phyloP scores from a whole-genome alignment of 2,329 filamentous ascomycete species.

The Remersonia thermophila region DNA sequence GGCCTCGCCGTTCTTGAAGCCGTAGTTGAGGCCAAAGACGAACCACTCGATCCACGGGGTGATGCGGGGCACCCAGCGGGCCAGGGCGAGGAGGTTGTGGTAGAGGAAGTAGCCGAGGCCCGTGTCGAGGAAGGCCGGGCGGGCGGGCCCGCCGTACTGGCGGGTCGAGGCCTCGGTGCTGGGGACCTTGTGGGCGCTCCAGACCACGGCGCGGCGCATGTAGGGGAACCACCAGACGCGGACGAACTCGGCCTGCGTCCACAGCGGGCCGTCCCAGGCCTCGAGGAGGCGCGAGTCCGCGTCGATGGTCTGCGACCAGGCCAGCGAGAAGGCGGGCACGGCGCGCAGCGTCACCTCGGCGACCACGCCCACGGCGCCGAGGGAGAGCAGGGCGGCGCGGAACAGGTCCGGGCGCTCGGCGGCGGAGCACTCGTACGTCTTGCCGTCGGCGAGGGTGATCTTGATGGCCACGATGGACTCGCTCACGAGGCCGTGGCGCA shows the following conservation, averaged over 20 bases:
- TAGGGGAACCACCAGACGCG: slow-evolving; percentile 98
- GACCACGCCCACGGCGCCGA: slow-evolving; percentile 84
- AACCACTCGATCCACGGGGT: slow-evolving; percentile 91
- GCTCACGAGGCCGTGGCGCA: slow-evolving; percentile 72
- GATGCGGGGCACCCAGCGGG: slow-evolving; percentile 64
- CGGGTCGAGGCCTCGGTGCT: slow-evolving; percentile 32
- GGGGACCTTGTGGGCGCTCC: slow-evolving; percentile 53
- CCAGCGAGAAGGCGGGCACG: slow-evolving; percentile 68
- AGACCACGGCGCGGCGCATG: slow-evolving; percentile 74
- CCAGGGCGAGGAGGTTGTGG: slow-evolving; percentile 75
- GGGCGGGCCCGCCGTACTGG: slow-evolving; percentile 26
- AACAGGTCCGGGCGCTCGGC: slow-evolving; percentile 65
- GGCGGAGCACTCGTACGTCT: slow-evolving; percentile 56
- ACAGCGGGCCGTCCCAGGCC: slow-evolving; percentile 62
- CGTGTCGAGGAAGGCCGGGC: slow-evolving; percentile 67
- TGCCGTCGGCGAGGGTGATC: slow-evolving; percentile 72
- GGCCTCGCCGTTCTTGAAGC: slow-evolving; percentile 54
- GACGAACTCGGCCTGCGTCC: slow-evolving; percentile 78
- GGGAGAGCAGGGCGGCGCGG: slow-evolving; percentile 71
- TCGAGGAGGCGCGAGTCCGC: slow-evolving; percentile 55
- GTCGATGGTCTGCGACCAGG: slow-evolving; percentile 73
- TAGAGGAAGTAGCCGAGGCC: slow-evolving; percentile 78
- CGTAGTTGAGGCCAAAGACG: slow-evolving; percentile 95
- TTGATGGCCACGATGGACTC: slow-evolving; percentile 63
- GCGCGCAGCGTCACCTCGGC: slow-evolving; percentile 79